A percentile compares a stretch with the other conserved stretches of the same genome.
Evolutionary conservation across 441 rosid genomes (phyloP).

Genomic region (Dalechampia spathulata): DNA sequence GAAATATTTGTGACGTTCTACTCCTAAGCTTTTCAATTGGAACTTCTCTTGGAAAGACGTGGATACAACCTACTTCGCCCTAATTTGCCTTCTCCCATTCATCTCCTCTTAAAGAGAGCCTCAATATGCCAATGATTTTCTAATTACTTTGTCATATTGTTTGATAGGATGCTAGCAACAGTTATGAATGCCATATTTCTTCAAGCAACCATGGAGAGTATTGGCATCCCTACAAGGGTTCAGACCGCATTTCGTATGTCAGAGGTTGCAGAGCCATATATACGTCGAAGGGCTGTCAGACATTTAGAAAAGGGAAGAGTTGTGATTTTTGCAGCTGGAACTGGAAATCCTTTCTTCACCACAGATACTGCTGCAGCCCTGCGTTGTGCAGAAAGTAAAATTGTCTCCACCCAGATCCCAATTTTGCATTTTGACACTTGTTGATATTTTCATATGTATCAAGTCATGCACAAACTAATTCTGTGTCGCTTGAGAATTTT

Average conservation of each 20-base stretch:
- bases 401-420: not conserved
- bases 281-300: constrained; percentile 74
- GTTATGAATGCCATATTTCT: constrained; percentile 95
- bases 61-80: too few species aligned
- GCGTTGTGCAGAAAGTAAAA: constrained; percentile 86
- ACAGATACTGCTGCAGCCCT: constrained; percentile 95
- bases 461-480: not conserved
- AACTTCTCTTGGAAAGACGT: too few species aligned
- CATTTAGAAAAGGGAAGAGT: constrained; percentile 97
- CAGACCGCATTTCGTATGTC: constrained; percentile 57
- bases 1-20: too few species aligned
- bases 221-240: constrained; percentile 30
- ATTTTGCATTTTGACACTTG: not conserved
- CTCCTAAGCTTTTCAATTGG: too few species aligned
- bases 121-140: too few species aligned
- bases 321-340: constrained; percentile 92
- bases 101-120: too few species aligned
- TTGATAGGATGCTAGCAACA: constrained; percentile 78
- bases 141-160: constrained; percentile 4
- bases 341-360: constrained; percentile 94
- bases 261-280: constrained; percentile 96
- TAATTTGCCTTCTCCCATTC: too few species aligned
- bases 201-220: constrained; percentile 93
- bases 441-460: not conserved
- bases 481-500: not conserved